Evolutionary conservation across 2,329 filamentous ascomycete genomes (phyloP), one percentile per base, ranked within the genome.

Genomic region (Cryphonectria nitschkei): DNA sequence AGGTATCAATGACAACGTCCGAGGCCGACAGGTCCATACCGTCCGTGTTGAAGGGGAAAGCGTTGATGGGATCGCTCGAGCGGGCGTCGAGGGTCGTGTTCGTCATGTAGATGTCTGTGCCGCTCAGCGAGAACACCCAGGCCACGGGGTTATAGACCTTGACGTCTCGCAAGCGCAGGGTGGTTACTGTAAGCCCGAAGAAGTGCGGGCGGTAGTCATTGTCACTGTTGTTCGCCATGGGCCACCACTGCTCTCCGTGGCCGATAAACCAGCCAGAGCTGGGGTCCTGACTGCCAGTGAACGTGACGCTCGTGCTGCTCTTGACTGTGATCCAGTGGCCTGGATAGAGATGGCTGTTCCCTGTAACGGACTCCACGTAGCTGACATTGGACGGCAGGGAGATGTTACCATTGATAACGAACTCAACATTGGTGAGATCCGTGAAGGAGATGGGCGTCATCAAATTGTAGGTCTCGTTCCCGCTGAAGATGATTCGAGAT

Each of bases 11-110:
- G 43, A 76, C 72, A 26, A 74, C 73, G 63, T 75, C 69, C 37
- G 70, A 74, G 7, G 70, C 75, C 1, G 71, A 74, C 56, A 73
- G 65, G 62, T 76, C 75, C 26, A 76, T 72, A n/a, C 75, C 75
- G 26, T 75, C 74, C 69, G 75, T 75, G 68, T 76, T 76, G 67
- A 76, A 75, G 7, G 74, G 74, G 56, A 75, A 76, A 0, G 72
- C 72, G 16, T 73, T 67, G 54, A 70, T 41, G 14, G 63, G 43
- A 22, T 70, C 68, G 22, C 68, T 56, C 0, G 75, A 76, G 22
- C 71, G 65, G 1, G 75, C 74, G 52, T 76, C 74, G 32, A 76
- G 68, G 2, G 68, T 67, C 26, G 73, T 76, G 65, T 75, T 70
- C 9, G 74, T 75, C 73, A 76, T 76, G 60, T 70, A 70, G 19